Percentiles rank a stretch among this genome's conserved stretches.
Conservation (phyloP, 2,329 filamentous ascomycete genomes). For the Neofusicoccum ribis region DNA sequence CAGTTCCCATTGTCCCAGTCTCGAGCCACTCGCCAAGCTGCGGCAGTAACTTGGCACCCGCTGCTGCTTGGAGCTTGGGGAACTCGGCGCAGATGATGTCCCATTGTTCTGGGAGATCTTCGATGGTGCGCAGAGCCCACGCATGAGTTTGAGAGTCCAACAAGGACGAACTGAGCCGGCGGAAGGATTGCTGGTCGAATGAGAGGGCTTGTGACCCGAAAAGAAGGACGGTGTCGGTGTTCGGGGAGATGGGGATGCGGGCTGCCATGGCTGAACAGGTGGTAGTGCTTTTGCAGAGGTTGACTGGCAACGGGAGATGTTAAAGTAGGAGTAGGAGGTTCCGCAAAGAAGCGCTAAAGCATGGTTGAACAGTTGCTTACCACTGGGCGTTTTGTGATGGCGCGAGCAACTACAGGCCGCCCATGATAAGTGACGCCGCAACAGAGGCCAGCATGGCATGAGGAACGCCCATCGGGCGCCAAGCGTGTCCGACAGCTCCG, state of each 20-base stretch:
- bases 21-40: constrained; percentile 18
- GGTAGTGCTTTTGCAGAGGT: too few relatives aligned
- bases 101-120: constrained; percentile 13
- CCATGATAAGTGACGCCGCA: too few relatives aligned
- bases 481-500: neutral
- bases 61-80: neutral
- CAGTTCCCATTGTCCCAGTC: neutral
- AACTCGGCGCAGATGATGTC: constrained; percentile 12
- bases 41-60: too few relatives aligned
- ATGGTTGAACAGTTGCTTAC: neutral
- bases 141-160: neutral
- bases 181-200: neutral
- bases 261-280: neutral
- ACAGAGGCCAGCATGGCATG: too few relatives aligned
- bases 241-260: neutral
- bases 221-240: neutral
- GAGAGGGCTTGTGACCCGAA: constrained; percentile 7
- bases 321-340: too few relatives aligned
- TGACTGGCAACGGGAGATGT: too few relatives aligned
- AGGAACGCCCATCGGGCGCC: too few relatives aligned
- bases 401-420: too few relatives aligned
- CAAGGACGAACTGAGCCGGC: neutral
- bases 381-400: too few relatives aligned
- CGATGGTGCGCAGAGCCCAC: constrained; percentile 18
- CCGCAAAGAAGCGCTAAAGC: neutral